Evolutionary conservation across 352 stramenopile genomes (phyloP).

Genomic region (Pythium guiyangense): DNA sequence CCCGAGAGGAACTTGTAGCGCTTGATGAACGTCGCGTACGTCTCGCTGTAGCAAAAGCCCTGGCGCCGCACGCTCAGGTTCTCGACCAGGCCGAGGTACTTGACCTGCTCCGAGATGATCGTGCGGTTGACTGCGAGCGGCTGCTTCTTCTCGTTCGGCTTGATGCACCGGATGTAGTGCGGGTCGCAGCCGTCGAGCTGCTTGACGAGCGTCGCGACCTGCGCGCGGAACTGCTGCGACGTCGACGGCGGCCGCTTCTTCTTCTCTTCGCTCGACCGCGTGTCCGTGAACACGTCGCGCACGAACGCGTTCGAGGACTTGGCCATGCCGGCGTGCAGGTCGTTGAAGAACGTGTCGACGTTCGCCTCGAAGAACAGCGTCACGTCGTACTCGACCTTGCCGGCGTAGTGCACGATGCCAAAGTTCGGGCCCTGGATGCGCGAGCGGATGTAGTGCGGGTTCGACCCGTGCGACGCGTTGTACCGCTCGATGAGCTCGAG

Average conservation of each 20-base stretch:
- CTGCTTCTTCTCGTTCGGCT: constrained; percentile 87
- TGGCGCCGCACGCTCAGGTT: constrained; percentile 81
- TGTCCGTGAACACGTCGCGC: constrained; percentile 79
- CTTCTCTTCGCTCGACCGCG: constrained; percentile 69
- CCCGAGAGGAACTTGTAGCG: constrained; percentile 83
- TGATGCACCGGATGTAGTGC: constrained; percentile 91
- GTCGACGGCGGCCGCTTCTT: constrained; percentile 81
- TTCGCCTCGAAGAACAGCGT: constrained; percentile 83
- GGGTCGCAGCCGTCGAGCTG: constrained; percentile 86
- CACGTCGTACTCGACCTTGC: constrained; percentile 86
- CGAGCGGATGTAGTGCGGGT: constrained; percentile 75
- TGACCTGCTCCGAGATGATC: constrained; percentile 72
- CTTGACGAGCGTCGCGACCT: constrained; percentile 77
- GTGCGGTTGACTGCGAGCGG: constrained; percentile 60
- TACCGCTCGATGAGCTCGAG: constrained; percentile 75
- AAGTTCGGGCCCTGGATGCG: constrained; percentile 71
- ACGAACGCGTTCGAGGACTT: constrained; percentile 71
- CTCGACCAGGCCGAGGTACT: constrained; percentile 78
- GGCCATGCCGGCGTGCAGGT: constrained; percentile 69
- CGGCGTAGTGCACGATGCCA: constrained; percentile 80
- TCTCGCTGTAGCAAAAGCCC: constrained; percentile 82
- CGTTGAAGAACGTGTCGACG: constrained; percentile 83
- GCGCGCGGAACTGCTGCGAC: constrained; percentile 77
- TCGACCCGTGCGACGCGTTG: constrained; percentile 58
- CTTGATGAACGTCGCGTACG: constrained; percentile 78